Percentiles rank a stretch among this genome's conserved stretches.
Conservation (phyloP, 495 filamentous ascomycete genomes). For the Trypethelium eluteriae region DNA sequence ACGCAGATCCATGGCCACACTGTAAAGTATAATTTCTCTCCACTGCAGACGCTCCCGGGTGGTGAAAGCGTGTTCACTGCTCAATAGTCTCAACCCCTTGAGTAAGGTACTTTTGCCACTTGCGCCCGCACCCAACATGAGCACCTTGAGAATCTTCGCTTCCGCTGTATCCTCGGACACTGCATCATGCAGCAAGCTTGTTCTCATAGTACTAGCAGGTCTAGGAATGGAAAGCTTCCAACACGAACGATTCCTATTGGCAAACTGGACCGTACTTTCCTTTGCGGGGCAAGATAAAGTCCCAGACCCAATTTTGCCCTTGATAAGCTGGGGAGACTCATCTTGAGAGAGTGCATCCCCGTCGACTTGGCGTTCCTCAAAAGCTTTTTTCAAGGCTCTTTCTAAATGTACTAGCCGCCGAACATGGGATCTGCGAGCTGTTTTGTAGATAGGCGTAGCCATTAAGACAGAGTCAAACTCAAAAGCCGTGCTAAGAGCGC, state of each 20-base stretch:
- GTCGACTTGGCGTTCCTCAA: background rate
- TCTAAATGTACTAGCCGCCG: background rate
- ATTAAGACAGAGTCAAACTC: background rate
- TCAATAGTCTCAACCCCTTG: too few species aligned
- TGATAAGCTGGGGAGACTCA: background rate
- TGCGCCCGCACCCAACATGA: too few species aligned
- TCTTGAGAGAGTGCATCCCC: background rate
- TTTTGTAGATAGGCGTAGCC: background rate
- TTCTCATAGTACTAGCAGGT: too few species aligned
- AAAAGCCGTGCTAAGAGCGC: background rate
- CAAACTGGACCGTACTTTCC: too few species aligned
- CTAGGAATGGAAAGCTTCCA: too few species aligned
- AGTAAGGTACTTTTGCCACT: too few species aligned
- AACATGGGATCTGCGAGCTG: background rate
- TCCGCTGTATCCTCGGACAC: too few species aligned
- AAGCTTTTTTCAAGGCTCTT: background rate
- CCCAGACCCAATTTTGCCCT: background rate
- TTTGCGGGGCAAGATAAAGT: too few species aligned
- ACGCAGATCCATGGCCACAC: background rate
- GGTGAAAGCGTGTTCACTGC: too few species aligned
- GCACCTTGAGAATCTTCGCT: too few species aligned
- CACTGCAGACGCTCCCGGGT: background rate
- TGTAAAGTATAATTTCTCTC: background rate
- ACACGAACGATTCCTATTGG: too few species aligned
- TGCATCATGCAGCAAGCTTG: too few species aligned